phyloP scores from a whole-genome alignment of 2,329 filamentous ascomycete species.

The Fusarium lateritium region DNA sequence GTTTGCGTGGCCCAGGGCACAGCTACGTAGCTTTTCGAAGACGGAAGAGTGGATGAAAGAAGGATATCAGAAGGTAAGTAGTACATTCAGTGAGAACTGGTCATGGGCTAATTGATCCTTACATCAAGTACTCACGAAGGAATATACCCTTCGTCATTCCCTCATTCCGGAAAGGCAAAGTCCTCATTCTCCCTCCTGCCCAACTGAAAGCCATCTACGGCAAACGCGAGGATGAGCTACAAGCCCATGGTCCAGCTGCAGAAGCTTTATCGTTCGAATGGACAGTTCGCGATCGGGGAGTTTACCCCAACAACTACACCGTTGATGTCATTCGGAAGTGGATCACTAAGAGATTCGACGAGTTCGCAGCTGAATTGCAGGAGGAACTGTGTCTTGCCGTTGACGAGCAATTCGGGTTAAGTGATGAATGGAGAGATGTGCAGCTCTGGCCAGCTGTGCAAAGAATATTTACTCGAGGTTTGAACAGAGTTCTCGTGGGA shows the following conservation, averaged over 20 bases:
- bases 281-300: neutral
- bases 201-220: neutral
- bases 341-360: constrained; percentile 2
- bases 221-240: neutral
- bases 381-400: constrained; percentile 3
- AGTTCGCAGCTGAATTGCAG: neutral
- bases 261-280: constrained; percentile 5
- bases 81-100: neutral
- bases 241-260: neutral
- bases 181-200: neutral
- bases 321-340: constrained; percentile 5
- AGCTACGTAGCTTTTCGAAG: constrained; percentile 3
- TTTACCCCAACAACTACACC: neutral
- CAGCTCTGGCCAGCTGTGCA: constrained; percentile 1
- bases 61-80: neutral
- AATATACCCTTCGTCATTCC: neutral
- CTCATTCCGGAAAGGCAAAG: constrained; percentile 5
- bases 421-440: neutral
- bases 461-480: neutral
- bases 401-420: neutral
- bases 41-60: constrained; percentile 9
- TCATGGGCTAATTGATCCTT: neutral
- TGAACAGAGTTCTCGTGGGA: constrained; percentile 1
- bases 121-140: neutral
- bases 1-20: neutral